Conservation (phyloP, 768 basidiomycete genomes). For the Hericium rajendrae region DNA sequence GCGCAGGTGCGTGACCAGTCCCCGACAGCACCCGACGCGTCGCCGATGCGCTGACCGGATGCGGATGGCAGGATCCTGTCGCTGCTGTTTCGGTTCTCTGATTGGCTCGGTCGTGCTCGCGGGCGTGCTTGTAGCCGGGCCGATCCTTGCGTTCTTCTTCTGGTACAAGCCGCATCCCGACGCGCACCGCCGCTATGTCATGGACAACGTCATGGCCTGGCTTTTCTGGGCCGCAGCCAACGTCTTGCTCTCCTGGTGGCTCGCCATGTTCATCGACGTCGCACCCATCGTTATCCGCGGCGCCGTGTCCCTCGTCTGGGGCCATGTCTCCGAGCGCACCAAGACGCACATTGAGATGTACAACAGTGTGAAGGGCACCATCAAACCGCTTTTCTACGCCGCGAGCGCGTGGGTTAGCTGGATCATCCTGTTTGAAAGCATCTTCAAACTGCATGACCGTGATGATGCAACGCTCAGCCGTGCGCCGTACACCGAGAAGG, state of each 20-base stretch:
- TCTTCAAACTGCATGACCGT: conserved; percentile 47
- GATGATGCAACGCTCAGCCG: conserved; percentile 32
- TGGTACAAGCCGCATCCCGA: conserved; percentile 58
- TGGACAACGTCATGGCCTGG: conserved; percentile 66
- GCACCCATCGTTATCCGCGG: conserved; percentile 46
- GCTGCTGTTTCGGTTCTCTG: conserved; percentile 58
- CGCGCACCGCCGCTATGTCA: conserved; percentile 46
- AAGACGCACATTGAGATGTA: conserved; percentile 64
- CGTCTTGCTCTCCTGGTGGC: conserved; percentile 68
- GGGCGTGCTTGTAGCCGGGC: conserved; percentile 48
- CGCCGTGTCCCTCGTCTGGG: conserved; percentile 55
- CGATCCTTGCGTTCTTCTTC: conserved; percentile 55
- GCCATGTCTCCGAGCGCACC: conserved; percentile 61
- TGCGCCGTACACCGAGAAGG: conserved; percentile 52
- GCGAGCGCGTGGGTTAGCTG: conserved; percentile 64
- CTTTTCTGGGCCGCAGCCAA: conserved; percentile 77
- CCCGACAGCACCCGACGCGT: not conserved
- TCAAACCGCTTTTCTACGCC: conserved; percentile 68
- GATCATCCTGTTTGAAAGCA: conserved; percentile 62
- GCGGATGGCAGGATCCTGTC: not conserved
- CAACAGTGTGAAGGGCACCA: conserved; percentile 54
- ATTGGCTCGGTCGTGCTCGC: conserved; percentile 64
- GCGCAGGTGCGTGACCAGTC: conserved; percentile 33
- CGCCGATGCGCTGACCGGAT: not conserved
- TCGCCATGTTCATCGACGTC: conserved; percentile 64